Evolutionary conservation across 2,329 filamentous ascomycete species (phyloP), one percentile per base, ranked within the genome.

Genomic region (Penicillium sp.): DNA sequence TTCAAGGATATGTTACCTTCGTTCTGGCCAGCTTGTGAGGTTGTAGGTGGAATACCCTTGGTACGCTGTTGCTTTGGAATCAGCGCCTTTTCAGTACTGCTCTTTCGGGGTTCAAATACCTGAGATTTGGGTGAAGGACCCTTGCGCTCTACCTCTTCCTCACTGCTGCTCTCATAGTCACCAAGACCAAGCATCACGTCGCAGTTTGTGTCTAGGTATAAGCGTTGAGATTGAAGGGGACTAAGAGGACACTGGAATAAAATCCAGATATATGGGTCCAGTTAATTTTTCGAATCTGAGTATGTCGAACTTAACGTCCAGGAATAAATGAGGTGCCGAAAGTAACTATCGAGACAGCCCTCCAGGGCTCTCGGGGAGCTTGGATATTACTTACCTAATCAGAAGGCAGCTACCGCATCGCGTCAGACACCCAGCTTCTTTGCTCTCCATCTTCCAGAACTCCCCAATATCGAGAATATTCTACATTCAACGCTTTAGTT

Each of bases 151-250:
- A 65, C 64, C 53, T 79, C 76, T 53, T 79, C 77, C 44, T 78
- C 77, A 58, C 75, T 77, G 61, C 76, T 79, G 60, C 76, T 79
- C 45, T 73, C 74, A 62, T 80, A 80, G 36, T 68, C 72, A 25
- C 66, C 75, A 16, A 80, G 72, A 33, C 72, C 74, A 41, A 77
- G 68, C 76, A 78, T 76, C 47, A 60, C 65, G 41, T 44, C 54
- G 55, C 55, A 38, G 36, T 53, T 50, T 23, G 45, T 40, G 33
- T 27, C 29, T 19, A 15, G 19, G 33, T 25, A 33, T 16, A 23
- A 36, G 27, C 36, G 41, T 57, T 45, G 38, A 60, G 40, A 44
- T 39, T 27, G 8, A 31, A 39, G 7, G 31, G 31, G 5, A 47
- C n/a, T 15, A 39, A 10, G 5, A 23, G 1, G 4, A 23, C 25